phyloP scores from a whole-genome alignment of 208 protist species.

The Wallacemonas rigidus region DNA sequence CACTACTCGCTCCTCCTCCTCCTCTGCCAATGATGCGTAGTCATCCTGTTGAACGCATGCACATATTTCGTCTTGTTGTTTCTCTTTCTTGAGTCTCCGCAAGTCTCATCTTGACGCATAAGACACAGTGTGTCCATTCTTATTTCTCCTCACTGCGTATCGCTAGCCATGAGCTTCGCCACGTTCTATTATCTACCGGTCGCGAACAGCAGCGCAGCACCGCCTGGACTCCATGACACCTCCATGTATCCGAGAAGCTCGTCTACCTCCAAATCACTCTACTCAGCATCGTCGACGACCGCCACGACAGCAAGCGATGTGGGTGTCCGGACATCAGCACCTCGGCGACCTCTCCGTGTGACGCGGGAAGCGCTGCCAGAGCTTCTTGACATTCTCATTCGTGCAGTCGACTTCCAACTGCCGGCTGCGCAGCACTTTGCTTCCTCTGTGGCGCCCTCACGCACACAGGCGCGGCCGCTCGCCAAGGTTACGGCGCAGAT shows the following conservation, averaged over 20 bases:
- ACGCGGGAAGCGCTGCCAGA: constrained; percentile 62
- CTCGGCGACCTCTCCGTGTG: constrained; percentile 49
- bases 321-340: background rate
- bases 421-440: constrained; percentile 23
- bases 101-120: no score
- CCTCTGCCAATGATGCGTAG: no score
- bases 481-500: no score
- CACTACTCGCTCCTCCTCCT: no score
- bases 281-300: background rate
- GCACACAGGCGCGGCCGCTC: background rate
- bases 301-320: background rate
- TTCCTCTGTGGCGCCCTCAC: background rate
- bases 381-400: constrained; percentile 68
- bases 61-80: no score
- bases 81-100: no score
- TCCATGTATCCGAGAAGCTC: no score
- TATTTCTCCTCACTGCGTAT: no score
- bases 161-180: background rate
- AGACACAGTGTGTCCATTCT: no score
- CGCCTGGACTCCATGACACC: background rate
- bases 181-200: constrained; percentile 3
- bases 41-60: no score
- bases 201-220: background rate
- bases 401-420: constrained; percentile 75
- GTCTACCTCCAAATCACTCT: background rate